Base-by-base conservation (phyloP, 2,329 filamentous ascomycete genomes). In the Calycina herbarum region DNA sequence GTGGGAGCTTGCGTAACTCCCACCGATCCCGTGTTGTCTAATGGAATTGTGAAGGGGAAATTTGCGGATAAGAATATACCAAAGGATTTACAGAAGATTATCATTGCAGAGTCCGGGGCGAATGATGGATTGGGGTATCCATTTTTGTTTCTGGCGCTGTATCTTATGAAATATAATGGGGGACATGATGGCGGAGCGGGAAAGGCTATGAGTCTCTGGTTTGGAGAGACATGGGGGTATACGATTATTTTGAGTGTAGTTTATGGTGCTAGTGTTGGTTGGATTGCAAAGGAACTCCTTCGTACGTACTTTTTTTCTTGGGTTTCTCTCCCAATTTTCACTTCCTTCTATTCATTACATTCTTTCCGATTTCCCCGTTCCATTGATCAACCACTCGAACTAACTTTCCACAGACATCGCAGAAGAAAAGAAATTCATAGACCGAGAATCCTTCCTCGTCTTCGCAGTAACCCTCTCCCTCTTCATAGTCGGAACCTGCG, bases 51-150 rank as follows among this genome's bases (percentile, higher is more conserved):
- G 57, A 97, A 97, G 80, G 93, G 93, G 38, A 94, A 92, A 72
- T 97, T 96, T 75, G 94, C 94, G 0, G 93, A 97, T 73, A 90
- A 93, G 73, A 95, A 97, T 75, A 89, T 97, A 20, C 93, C 94
- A 0, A 89, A 88, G 65, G 85, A 89, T 33, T 80, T 97, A 59
- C 93, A 96, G 79, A 88, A 90, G 69, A 92, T 93, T 71, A 91
- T 93, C 73, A 85, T 91, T 59, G 89, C 75, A 1, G 93, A 97
- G 79, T 93, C 91, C 0, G 94, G 93, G 1, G 91, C 92, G 1
- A 97, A 97, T 73, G 93, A 97, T 78, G 93, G 94, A 1, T 0
- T 82, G 94, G 42, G 66, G 31, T 97, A 97, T 72, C 93, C 93
- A 0, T 97, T 96, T 72, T 79, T 97, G 17, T 96, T 94, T 78